Evolutionary conservation across 1,139 yeast species (phyloP).

Genomic region (Suzukiozyma palmioleophila): DNA sequence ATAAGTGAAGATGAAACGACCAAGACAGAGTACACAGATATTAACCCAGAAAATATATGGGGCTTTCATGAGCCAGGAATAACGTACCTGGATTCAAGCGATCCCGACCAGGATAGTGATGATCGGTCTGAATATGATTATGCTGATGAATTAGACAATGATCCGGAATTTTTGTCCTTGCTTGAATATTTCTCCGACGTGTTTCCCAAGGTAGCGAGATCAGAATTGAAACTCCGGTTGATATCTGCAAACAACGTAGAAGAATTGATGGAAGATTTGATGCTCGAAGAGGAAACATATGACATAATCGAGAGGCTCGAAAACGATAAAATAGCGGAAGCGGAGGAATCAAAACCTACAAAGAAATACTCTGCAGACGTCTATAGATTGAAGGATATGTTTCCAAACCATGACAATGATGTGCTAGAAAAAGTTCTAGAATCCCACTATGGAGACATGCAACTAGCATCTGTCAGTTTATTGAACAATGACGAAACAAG

Average conservation of each 20-base stretch:
- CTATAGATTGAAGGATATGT: slow-evolving; percentile 18
- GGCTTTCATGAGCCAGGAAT: neutral
- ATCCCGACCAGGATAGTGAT: slow-evolving; percentile 4
- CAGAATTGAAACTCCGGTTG: slow-evolving; percentile 22
- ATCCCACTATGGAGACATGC: slow-evolving; percentile 15
- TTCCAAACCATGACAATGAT: slow-evolving; percentile 16
- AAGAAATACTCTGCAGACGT: slow-evolving; percentile 9
- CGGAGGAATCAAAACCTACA: neutral
- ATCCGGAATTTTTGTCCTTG: slow-evolving; percentile 9
- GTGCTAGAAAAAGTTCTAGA: slow-evolving; percentile 13
- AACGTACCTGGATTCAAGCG: neutral
- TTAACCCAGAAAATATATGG: neutral
- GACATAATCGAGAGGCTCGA: slow-evolving; percentile 5
- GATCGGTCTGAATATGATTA: slow-evolving; percentile 4
- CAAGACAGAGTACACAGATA: neutral
- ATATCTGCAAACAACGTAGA: slow-evolving; percentile 17
- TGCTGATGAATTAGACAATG: slow-evolving; percentile 10
- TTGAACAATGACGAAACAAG: slow-evolving; percentile 2
- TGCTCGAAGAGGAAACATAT: slow-evolving; percentile 14
- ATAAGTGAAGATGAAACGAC: neutral
- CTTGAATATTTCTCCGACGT: slow-evolving; percentile 24
- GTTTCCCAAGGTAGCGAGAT: slow-evolving; percentile 24
- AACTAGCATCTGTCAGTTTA: slow-evolving; percentile 10
- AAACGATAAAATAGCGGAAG: slow-evolving; percentile 1
- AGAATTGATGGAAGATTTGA: slow-evolving; percentile 19